Evolutionary conservation across 306 rosid genomes (phyloP), one percentile per base, ranked within the genome.

Genomic region (Malus fusca): DNA sequence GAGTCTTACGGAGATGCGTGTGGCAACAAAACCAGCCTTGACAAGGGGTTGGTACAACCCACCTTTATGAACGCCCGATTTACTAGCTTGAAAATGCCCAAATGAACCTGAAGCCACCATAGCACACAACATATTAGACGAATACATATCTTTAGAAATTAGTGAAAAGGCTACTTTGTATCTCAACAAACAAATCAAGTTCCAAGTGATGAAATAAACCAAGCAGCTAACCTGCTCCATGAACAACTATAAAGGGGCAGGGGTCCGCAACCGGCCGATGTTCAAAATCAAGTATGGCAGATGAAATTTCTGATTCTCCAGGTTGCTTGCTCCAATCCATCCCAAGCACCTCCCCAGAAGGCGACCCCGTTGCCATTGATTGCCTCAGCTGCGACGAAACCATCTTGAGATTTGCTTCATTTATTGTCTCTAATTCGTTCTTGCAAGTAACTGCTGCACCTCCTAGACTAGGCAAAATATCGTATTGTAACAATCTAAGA

Each of bases 51-150:
- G 84, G 74, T 78, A 68, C 82, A 92, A 79, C 72, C 89, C 95
- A 75, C 98, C 98, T 85, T 86, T 95, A 82, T 92, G 97, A 66
- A 94, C 98, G 69, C 96, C 90, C 28, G 98, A 94, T 88, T 90
- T 83, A 88, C 97, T 90, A 71, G 96, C 96, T 83, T 94, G 98
- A 80, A 94, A 94, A 84, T 94, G 95, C 52, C 98, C 98, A 85
- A 92, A 94, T 75, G 98, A 94, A 76, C 97, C 98, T 94, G 86
- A 77, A 55, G 80, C 75, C 80, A 80, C 71, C 84, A 85, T 73
- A 52, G 48, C 56, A 76, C 44, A 62, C 64, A 44, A 59, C 22
- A 75, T 48, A 40, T 21, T n/a, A 30, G 63, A 28, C 28, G 30
- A 30, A 3, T 40, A 18, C 52, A 31, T 37, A 31, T 42, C 31